phyloP scores from a whole-genome alignment of 1,284 basidiomycete species.

The Psilocybe mexicana region DNA sequence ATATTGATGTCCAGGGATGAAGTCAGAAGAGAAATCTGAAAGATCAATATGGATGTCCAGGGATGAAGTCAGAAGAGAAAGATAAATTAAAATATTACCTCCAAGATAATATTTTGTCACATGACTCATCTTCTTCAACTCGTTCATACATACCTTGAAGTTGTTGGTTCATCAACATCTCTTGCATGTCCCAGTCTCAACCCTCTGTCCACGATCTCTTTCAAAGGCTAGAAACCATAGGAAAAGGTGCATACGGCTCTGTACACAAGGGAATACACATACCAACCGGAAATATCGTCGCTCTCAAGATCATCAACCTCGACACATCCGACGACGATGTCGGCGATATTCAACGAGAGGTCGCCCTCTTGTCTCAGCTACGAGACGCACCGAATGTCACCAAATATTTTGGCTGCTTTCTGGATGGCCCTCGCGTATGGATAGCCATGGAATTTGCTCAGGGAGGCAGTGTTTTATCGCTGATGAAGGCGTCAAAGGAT shows the following conservation, averaged over 20 bases:
- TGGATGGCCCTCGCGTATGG: conserved; percentile 96
- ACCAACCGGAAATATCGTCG: conserved; percentile 83
- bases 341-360: conserved; percentile 94
- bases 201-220: conserved; percentile 58
- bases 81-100: too few species aligned
- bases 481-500: conserved; percentile 84
- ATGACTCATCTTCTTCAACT: not conserved
- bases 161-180: too few species aligned
- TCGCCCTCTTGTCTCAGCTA: conserved; percentile 89
- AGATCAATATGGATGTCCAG: conserved; percentile 66
- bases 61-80: conserved; percentile 1
- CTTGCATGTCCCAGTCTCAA: conserved; percentile 42
- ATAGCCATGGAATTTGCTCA: conserved; percentile 99
- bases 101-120: conserved; percentile 1
- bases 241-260: conserved; percentile 95
- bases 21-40: too few species aligned
- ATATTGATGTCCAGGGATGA: conserved; percentile 36
- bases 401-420: conserved; percentile 93
- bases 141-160: not conserved
- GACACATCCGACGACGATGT: conserved; percentile 98
- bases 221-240: conserved; percentile 67
- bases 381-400: conserved; percentile 90
- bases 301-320: conserved; percentile 97
- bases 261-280: conserved; percentile 94
- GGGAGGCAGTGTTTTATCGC: conserved; percentile 91